phyloP scores from a whole-genome alignment of 306 rosid genomes.

The Quillaja saponaria region DNA sequence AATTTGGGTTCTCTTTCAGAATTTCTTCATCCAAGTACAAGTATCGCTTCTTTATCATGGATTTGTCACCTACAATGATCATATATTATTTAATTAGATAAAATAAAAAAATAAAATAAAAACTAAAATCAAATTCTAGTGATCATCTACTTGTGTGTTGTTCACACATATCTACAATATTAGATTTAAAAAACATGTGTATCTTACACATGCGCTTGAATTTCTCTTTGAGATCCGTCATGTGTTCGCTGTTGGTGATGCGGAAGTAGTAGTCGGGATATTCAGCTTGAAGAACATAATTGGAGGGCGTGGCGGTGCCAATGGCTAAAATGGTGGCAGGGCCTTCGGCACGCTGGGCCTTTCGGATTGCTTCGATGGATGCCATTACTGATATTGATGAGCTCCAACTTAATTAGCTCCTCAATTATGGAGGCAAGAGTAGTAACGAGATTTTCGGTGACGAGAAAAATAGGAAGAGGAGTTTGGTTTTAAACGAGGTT shows the following conservation, averaged over 20 bases:
- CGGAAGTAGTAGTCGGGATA: constrained; percentile 70
- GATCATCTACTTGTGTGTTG: too few relatives aligned
- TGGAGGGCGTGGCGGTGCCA: constrained; percentile 57
- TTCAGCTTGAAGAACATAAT: constrained; percentile 42
- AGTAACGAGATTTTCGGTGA: background rate
- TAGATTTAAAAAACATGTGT: too few relatives aligned
- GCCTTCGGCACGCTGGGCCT: constrained; percentile 51
- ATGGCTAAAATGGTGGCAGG: constrained; percentile 57
- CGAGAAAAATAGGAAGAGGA: background rate
- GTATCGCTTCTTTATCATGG: constrained; percentile 62
- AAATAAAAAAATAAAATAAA: too few relatives aligned
- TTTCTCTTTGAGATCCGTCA: constrained; percentile 57
- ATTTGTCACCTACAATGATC: constrained; percentile 62
- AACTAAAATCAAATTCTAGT: too few relatives aligned
- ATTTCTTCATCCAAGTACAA: constrained; percentile 54
- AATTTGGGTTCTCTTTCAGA: constrained; percentile 44
- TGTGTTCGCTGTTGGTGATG: constrained; percentile 58
- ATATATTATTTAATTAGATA: too few relatives aligned
- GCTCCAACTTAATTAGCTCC: background rate
- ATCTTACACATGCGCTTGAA: constrained; percentile 63
- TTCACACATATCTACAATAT: too few relatives aligned
- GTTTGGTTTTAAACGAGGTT: background rate
- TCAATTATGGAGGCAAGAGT: background rate
- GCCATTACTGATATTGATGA: constrained; percentile 33
- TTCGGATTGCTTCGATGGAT: constrained; percentile 49